Evolutionary conservation across 2,329 filamentous ascomycete species (phyloP).

Genomic region (Ceratocystis harringtonii): DNA sequence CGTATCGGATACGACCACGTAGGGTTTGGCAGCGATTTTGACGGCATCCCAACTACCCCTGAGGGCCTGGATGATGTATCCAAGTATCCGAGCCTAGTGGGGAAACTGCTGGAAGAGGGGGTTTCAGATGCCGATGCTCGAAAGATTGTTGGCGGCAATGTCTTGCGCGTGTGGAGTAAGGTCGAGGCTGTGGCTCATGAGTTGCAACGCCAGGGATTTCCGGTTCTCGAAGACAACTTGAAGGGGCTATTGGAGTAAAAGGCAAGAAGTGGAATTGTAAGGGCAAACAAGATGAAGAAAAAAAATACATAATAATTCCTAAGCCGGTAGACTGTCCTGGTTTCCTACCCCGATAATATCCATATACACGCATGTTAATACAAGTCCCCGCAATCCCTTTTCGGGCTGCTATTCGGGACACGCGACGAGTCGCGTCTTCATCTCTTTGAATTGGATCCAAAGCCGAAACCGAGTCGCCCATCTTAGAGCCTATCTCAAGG

Average conservation of each 20-base stretch:
- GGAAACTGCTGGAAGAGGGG: constrained; percentile 56
- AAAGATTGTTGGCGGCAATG: constrained; percentile 65
- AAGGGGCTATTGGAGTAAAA: not conserved
- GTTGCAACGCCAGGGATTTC: constrained; percentile 44
- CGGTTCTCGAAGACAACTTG: constrained; percentile 37
- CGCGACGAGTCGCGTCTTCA: not conserved
- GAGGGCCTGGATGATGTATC: constrained; percentile 70
- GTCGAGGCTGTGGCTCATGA: constrained; percentile 56
- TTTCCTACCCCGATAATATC: not conserved
- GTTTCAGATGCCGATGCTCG: constrained; percentile 58
- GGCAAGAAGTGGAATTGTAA: not conserved
- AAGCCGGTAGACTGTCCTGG: not conserved
- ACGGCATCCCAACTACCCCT: constrained; percentile 55
- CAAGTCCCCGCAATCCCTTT: not conserved
- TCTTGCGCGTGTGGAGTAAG: constrained; percentile 70
- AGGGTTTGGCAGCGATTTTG: constrained; percentile 79
- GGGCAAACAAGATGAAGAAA: not conserved
- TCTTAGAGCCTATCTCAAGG: not conserved
- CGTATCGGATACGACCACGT: constrained; percentile 78
- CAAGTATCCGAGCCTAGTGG: constrained; percentile 65
- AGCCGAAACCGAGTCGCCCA: not conserved
- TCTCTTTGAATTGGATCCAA: not conserved
- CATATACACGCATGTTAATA: constrained; percentile 7
- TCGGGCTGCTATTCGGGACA: not conserved
- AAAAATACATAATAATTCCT: constrained; percentile 2